A percentile compares a stretch with the other conserved stretches of the same genome.
phyloP scores from a whole-genome alignment of 257 asterid species.

The Nyctanthes arbortristis region DNA sequence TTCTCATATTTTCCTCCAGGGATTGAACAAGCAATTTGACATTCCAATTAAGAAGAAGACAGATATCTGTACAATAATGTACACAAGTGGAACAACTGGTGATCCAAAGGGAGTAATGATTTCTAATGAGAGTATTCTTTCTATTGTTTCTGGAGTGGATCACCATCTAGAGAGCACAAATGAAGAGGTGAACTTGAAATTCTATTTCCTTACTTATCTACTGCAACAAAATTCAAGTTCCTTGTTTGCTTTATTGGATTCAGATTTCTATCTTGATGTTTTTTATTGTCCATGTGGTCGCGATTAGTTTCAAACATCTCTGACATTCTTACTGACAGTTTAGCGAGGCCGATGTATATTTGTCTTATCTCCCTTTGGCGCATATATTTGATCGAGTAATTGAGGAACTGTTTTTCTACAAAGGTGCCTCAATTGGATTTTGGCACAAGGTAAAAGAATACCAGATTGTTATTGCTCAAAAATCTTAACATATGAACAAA shows the following conservation, averaged over 20 bases:
- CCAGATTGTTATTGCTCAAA: background rate
- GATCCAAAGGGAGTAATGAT: conserved; percentile 81
- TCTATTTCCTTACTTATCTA: background rate
- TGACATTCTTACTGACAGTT: conserved; percentile 45
- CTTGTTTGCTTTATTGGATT: too few relatives aligned
- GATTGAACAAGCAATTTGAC: conserved; percentile 44
- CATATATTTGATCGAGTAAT: conserved; percentile 84
- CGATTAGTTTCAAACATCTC: background rate
- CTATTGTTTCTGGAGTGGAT: conserved; percentile 71
- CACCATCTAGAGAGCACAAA: conserved; percentile 64
- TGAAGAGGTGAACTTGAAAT: conserved; percentile 51
- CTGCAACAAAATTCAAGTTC: too few relatives aligned
- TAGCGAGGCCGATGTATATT: conserved; percentile 55
- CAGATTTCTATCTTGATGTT: background rate
- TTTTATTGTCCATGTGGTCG: background rate
- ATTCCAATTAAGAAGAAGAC: conserved; percentile 58
- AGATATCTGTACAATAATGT: conserved; percentile 82
- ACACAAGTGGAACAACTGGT: conserved; percentile 91
- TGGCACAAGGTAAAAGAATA: conserved; percentile 66
- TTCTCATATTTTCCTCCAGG: conserved; percentile 37
- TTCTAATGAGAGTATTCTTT: conserved; percentile 71
- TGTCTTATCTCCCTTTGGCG: conserved; percentile 85
- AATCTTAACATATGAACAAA: background rate
- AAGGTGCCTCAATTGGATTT: conserved; percentile 81
- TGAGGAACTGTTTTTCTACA: conserved; percentile 68